Evolutionary conservation across 805 yeast genomes (phyloP).

Genomic region (Metschnikowia corniflorae): DNA sequence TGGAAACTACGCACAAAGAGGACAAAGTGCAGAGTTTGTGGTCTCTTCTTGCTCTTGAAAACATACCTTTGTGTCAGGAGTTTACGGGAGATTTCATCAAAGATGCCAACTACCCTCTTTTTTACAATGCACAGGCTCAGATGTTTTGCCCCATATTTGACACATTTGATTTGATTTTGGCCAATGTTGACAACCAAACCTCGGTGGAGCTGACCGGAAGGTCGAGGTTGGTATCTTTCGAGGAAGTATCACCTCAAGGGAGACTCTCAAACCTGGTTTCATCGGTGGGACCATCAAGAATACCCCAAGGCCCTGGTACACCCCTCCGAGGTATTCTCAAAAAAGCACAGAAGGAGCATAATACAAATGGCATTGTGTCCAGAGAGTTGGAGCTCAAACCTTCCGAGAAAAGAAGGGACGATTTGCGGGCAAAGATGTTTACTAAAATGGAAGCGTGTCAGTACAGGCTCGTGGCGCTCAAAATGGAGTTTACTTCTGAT

Average conservation of each 20-base stretch:
- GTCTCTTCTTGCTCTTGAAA: constrained; percentile 1
- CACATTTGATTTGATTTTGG: not conserved
- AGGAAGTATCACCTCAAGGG: too few species aligned
- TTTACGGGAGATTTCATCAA: not conserved
- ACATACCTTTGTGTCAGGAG: not conserved
- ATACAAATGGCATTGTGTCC: not conserved
- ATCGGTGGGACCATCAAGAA: not conserved
- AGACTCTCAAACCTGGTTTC: not conserved
- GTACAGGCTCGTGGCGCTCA: not conserved
- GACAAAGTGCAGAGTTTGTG: constrained; percentile 4
- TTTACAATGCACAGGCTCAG: not conserved
- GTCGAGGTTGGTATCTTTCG: too few species aligned
- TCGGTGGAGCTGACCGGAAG: not conserved
- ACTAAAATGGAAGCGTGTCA: not conserved
- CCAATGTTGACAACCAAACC: not conserved
- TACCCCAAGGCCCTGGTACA: not conserved
- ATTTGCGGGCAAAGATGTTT: not conserved
- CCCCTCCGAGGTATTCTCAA: too few species aligned
- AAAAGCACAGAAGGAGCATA: too few species aligned
- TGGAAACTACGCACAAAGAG: not conserved
- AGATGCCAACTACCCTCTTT: not conserved
- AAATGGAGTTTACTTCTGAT: not conserved
- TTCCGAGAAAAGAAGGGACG: not conserved
- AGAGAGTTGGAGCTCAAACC: not conserved
- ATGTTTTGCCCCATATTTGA: not conserved